Conservation (phyloP, 768 basidiomycete genomes). For the Hygrocybe punicea region DNA sequence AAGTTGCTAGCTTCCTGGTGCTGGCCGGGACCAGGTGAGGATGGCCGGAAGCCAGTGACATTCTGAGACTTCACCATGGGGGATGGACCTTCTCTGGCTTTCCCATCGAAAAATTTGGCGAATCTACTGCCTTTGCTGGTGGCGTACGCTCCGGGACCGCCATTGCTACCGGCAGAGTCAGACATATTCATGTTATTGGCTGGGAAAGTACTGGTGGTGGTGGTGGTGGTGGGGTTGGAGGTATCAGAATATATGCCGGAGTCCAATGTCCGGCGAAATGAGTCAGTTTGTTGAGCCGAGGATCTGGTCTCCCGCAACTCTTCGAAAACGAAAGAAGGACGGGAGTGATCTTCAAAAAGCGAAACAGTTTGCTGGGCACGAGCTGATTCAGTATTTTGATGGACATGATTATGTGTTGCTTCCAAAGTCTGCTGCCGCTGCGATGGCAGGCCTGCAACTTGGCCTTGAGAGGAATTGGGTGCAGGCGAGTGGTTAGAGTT, state of each 20-base stretch:
- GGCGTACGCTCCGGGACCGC: constrained; percentile 41
- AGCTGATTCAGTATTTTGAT: constrained; percentile 27
- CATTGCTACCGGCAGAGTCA: neutral
- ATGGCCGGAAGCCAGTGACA: constrained; percentile 39
- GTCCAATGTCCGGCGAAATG: constrained; percentile 16
- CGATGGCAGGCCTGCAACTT: neutral
- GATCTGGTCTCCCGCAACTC: constrained; percentile 19
- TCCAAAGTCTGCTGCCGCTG: constrained; percentile 14
- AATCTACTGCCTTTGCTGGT: constrained; percentile 75
- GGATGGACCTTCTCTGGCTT: constrained; percentile 45
- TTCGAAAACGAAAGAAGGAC: constrained; percentile 24
- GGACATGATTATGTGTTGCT: constrained; percentile 14
- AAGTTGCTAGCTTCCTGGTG: constrained; percentile 46
- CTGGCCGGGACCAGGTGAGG: constrained; percentile 46
- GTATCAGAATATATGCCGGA: constrained; percentile 8
- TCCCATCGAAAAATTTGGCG: constrained; percentile 85
- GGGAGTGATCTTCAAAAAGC: constrained; percentile 53
- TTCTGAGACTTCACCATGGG: constrained; percentile 38
- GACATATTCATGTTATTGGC: neutral
- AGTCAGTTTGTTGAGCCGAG: constrained; percentile 7
- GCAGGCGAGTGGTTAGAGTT: neutral
- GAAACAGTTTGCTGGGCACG: constrained; percentile 44
- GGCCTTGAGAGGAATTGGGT: neutral
- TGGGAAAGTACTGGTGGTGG: neutral
- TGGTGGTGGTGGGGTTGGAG: neutral